phyloP scores from a whole-genome alignment of 768 basidiomycete genomes.

The Phylloporus arenicola region DNA sequence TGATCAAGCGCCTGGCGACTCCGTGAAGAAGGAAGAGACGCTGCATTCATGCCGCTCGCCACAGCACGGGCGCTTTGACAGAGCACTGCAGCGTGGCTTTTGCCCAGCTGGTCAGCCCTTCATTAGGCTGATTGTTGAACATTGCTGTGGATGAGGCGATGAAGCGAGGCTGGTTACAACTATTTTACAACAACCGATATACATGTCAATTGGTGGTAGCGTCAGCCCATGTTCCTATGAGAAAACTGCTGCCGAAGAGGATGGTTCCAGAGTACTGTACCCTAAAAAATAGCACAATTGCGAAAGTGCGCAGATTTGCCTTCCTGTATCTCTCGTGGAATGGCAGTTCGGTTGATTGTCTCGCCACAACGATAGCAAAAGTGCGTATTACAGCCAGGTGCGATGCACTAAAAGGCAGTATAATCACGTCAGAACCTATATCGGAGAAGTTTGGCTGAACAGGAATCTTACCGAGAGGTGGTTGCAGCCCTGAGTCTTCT shows the following conservation, averaged over 20 bases:
- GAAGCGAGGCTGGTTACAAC: no score
- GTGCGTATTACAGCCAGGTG: conserved; percentile 55
- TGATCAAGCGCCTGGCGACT: conserved; percentile 3
- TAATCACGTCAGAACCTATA: neutral
- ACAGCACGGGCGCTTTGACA: conserved; percentile 4
- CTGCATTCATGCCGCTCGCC: conserved; percentile 12
- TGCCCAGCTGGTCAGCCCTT: no score
- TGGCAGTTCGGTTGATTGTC: conserved; percentile 38
- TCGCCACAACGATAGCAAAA: conserved; percentile 50
- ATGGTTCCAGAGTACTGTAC: neutral
- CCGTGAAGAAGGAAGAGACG: conserved; percentile 11
- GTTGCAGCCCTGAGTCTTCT: conserved; percentile 50
- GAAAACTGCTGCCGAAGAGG: neutral
- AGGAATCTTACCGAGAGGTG: conserved; percentile 48
- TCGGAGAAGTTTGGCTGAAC: neutral
- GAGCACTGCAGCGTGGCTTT: neutral
- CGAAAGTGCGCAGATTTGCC: conserved; percentile 34
- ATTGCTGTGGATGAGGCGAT: no score
- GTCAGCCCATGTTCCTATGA: neutral
- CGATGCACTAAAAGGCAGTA: conserved; percentile 38
- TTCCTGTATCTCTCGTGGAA: conserved; percentile 27
- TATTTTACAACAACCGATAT: neutral
- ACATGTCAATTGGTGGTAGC: neutral
- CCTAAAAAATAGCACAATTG: conserved; percentile 24
- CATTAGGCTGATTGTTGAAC: no score